phyloP scores from a whole-genome alignment of 2,329 filamentous ascomycete genomes.

The Apiospora sp. region DNA sequence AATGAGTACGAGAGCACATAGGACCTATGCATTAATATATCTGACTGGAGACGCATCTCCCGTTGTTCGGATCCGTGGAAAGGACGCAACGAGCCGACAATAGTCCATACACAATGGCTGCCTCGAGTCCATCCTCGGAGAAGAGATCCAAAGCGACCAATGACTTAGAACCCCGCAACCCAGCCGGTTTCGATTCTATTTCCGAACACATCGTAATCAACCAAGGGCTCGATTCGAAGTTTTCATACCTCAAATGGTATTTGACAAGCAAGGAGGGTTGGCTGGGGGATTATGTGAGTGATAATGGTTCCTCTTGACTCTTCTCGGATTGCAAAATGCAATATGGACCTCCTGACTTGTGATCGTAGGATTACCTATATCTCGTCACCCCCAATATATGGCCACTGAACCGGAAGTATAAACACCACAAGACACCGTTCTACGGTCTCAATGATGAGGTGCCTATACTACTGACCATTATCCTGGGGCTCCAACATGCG shows the following conservation, averaged over 20 bases:
- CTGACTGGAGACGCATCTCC: not conserved
- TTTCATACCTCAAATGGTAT: constrained; percentile 40
- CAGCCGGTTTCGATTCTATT: not conserved
- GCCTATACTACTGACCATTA: constrained; percentile 69
- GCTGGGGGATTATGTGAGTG: constrained; percentile 48
- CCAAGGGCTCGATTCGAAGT: not conserved
- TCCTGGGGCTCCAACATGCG: constrained; percentile 75
- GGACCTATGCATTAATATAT: not conserved
- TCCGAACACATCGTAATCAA: not conserved
- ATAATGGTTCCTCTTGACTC: not conserved
- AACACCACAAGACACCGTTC: constrained; percentile 64
- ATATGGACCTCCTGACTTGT: not conserved
- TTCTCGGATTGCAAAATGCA: not conserved
- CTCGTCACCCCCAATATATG: constrained; percentile 57
- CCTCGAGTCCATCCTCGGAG: constrained; percentile 9
- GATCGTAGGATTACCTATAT: constrained; percentile 45
- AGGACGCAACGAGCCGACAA: not conserved
- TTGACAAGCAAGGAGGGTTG: constrained; percentile 47
- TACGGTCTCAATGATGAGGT: constrained; percentile 75
- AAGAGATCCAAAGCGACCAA: not conserved
- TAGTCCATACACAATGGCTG: not conserved
- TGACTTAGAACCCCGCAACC: not conserved
- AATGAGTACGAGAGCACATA: not conserved
- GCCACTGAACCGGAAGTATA: constrained; percentile 66
- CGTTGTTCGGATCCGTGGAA: not conserved